phyloP scores from a whole-genome alignment of 257 asterid species.

The Petunia secreta region DNA sequence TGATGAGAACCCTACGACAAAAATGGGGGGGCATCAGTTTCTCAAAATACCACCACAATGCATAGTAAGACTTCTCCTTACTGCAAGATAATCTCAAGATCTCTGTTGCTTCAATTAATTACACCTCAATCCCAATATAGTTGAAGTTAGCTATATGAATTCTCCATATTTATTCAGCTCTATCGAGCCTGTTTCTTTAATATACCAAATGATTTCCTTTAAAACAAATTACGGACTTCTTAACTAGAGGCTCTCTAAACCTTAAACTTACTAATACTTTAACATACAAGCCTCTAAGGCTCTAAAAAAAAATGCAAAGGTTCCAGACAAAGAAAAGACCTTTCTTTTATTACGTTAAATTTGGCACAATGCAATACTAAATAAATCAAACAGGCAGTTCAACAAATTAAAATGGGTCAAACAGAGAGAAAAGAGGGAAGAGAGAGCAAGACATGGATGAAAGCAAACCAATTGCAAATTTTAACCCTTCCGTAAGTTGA shows the following conservation, averaged over 20 bases:
- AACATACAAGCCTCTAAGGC: background rate
- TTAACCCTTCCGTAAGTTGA: background rate
- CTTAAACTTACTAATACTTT: background rate
- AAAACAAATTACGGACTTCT: background rate
- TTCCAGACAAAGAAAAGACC: background rate
- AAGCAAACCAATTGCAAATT: background rate
- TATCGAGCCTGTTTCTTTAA: background rate
- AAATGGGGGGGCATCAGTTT: background rate
- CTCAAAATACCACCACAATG: background rate
- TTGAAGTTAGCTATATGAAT: background rate
- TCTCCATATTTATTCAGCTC: background rate
- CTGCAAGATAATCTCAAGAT: background rate
- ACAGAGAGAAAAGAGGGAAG: background rate
- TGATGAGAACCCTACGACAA: too few relatives aligned
- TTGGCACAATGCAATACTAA: background rate
- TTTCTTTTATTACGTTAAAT: background rate
- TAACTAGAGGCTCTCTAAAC: background rate
- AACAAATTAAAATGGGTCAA: background rate
- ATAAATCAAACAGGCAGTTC: background rate
- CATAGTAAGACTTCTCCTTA: background rate
- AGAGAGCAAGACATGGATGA: background rate
- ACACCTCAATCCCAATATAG: slow-evolving; percentile 2
- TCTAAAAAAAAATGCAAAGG: background rate
- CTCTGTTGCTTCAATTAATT: background rate
- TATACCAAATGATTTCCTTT: background rate